Evolutionary conservation across 352 stramenopile species (phyloP), one percentile per base, ranked within the genome.

Genomic region (Phytopythium cucurbitacearum): DNA sequence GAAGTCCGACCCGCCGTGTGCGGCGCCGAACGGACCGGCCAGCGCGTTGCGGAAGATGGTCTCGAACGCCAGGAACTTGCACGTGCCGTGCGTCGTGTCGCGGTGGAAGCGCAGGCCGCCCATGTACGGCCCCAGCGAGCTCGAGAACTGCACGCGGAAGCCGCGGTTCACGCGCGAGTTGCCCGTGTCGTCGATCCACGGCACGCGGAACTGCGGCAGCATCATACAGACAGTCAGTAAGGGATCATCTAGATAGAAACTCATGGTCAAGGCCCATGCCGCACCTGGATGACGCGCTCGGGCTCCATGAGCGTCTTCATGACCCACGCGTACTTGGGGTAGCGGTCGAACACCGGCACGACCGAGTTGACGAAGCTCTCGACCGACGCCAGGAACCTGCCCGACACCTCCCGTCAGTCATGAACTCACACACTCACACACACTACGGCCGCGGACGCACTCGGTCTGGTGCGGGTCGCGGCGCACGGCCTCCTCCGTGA

Each of bases 101-200:
- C 77, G 74, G 55, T 97, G 86, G 72, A 99, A 98, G 53, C 98
- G 94, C 21, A 99, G 68, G n/a, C 87, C 87, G 48, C 97, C 97
- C 62, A 98, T 96, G 71, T 98, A 99, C 37, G 94, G 96, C 33
- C 83, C 83, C 51, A 87, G 56, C 32, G 80, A 79, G 58, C 80
- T 91, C 5, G 87, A 98, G 65, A 99, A 99, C 77, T 99, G 97
- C 57, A 99, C 92, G 48, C 96, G 94, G 76, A 96, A 98, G 46
- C 96, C 97, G 36, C 97, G 89, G 76, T 98, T 99, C 57, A 98
- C 95, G 36, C 96, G 87, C 48, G 87, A 85, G 52, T 96, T 97
- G 38, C 96, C 96, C 34, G 85, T 82, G 67, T 99, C 97, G 65
- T 99, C 97, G 56, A 98, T 94, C 96, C 96, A 99, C 9, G 95